These are phyloP conservation scores for Tolypocladium tropicale DNA, from an alignment of 2,329 filamentous ascomycete species.

Conservation along the genomic window DNA sequence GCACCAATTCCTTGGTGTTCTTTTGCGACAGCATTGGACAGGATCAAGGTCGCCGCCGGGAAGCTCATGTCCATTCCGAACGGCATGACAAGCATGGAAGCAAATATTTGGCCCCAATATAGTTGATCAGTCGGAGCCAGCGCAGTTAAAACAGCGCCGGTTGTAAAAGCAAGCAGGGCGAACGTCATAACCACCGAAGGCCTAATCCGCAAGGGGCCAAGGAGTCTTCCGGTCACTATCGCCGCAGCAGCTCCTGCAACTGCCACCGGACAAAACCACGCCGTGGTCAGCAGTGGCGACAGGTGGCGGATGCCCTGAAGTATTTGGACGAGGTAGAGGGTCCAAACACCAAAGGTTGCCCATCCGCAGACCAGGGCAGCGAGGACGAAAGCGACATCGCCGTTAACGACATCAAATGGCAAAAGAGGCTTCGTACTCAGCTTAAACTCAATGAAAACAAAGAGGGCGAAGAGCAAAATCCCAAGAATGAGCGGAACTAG, in stretches of 20 bases:
- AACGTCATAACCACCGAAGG: conserved; percentile 31
- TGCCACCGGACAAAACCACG: conserved; percentile 33
- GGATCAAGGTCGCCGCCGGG: conserved; percentile 49
- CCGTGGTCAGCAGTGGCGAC: conserved; percentile 31
- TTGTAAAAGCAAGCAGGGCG: conserved; percentile 32
- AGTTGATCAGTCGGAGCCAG: conserved; percentile 41
- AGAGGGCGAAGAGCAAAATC: conserved; percentile 39
- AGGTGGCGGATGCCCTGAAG: conserved; percentile 31
- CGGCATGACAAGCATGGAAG: conserved; percentile 45
- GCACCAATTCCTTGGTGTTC: conserved; percentile 36
- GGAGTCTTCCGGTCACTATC: conserved; percentile 30
- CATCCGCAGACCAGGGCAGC: conserved; percentile 42
- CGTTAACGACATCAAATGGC: conserved; percentile 37
- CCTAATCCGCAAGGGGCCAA: conserved; percentile 24
- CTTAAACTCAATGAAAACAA: conserved; percentile 46
- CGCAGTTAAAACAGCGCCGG: conserved; percentile 31
- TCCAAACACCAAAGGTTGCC: conserved; percentile 43
- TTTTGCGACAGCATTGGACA: conserved; percentile 40
- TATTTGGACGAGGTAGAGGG: conserved; percentile 41
- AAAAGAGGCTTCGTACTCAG: conserved; percentile 41
- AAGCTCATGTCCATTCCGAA: conserved; percentile 60
- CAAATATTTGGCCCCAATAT: conserved; percentile 57
- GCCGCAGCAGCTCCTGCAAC: conserved; percentile 34
- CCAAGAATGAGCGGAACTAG: conserved; percentile 48
- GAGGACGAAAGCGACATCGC: conserved; percentile 44